Evolutionary conservation across 805 yeast species (phyloP), one percentile per base, ranked within the genome.

Genomic region (Zygosaccharomyces siamensis): DNA sequence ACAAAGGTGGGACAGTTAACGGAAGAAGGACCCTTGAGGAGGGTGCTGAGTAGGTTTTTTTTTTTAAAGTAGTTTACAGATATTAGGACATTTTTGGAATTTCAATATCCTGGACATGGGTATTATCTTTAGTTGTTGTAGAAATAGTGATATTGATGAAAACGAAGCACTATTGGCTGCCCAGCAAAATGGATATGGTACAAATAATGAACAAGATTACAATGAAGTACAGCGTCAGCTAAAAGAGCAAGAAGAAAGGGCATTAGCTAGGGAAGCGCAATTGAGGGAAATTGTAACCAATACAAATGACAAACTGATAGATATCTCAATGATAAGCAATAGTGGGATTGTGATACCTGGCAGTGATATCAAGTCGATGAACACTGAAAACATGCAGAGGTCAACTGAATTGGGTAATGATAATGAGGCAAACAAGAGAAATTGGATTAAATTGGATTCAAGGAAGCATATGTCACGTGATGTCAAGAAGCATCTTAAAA

Each of bases 401-500:
- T 70, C 67, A 51, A 70, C 69, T 46, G 46, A 67, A 30, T 70
- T 72, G 47, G 73, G 75, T 2, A 73, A 72, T 55, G 72, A 71
- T 56, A 69, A 70, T 49, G 63, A 62, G 30, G 61, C 71, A 23
- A 68, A 71, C 23, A 56, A 50, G 12, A 14, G 38, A 14, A 43
- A 35, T 8, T 57, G 49, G 42, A 38, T 36, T 30, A 44, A 24
- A 33, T 40, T 56, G 45, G 56, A 52, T 37, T 36, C 59, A 10
- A 41, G 48, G 26, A 43, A 45, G 16, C 41, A 50, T 4, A 32
- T 56, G 42, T 38, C 57, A n/a, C 35, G 38, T 18, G 51, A 48
- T 5, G 43, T 43, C 27, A 53, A 50, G 41, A 18, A 43, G 11
- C 31, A 38, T 6, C 42, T 59, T 5, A 51, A 43, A 27, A 31